Evolutionary conservation across 768 basidiomycete species (phyloP).

Genomic region (Amanita molliuscula): DNA sequence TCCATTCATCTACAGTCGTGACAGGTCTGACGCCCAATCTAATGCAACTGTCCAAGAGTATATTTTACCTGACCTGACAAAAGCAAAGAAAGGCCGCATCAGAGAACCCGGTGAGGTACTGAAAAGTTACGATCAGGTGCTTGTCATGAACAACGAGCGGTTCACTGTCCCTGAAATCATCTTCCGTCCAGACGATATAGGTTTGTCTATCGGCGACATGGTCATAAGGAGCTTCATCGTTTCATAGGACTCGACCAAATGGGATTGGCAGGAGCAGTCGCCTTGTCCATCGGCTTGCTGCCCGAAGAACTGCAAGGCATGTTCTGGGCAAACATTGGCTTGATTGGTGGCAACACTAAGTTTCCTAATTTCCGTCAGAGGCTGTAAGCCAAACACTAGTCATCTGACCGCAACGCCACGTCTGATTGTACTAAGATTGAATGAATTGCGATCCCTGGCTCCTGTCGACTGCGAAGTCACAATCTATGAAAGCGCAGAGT

Average conservation of each 20-base stretch:
- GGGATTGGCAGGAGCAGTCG: constrained; percentile 70
- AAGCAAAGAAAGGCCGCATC: constrained; percentile 49
- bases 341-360: constrained; percentile 77
- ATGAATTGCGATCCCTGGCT: constrained; percentile 70
- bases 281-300: constrained; percentile 63
- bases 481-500: constrained; percentile 70
- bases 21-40: constrained; percentile 39
- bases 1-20: not conserved
- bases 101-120: constrained; percentile 42
- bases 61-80: constrained; percentile 79
- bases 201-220: constrained; percentile 27
- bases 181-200: constrained; percentile 86
- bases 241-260: constrained; percentile 63
- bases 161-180: constrained; percentile 90
- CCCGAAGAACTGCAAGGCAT: constrained; percentile 80
- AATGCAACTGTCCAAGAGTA: constrained; percentile 82
- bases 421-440: constrained; percentile 30
- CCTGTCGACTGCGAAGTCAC: constrained; percentile 72
- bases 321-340: constrained; percentile 92
- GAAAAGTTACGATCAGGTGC: constrained; percentile 51
- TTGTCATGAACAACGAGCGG: constrained; percentile 85
- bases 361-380: constrained; percentile 66
- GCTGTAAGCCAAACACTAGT: constrained; percentile 44
- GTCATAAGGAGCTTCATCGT: constrained; percentile 13
- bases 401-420: not conserved